phyloP scores from a whole-genome alignment of 805 yeast genomes.

The Nakazawaea sp. region DNA sequence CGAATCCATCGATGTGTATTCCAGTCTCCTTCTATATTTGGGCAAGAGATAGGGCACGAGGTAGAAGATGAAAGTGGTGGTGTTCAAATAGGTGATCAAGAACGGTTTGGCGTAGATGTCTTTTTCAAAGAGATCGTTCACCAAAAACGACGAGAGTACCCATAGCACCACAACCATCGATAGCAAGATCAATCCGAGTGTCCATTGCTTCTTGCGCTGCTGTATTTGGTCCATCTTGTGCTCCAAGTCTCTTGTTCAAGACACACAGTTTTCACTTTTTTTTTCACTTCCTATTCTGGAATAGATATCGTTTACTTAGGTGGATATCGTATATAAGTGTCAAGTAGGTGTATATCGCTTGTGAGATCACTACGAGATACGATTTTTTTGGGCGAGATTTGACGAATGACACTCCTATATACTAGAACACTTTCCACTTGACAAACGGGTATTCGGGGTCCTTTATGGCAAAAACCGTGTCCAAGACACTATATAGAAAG shows the following conservation, averaged over 20 bases:
- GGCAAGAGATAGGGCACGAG: slow-evolving; percentile 46
- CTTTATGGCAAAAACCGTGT: slow-evolving; percentile 37
- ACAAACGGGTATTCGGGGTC: slow-evolving; percentile 43
- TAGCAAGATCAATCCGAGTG: slow-evolving; percentile 67
- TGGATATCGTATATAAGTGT: no score
- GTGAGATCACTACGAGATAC: no score
- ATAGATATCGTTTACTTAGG: no score
- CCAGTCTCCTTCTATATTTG: not conserved
- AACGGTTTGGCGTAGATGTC: slow-evolving; percentile 81
- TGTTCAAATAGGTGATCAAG: slow-evolving; percentile 85
- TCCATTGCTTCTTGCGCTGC: slow-evolving; percentile 42
- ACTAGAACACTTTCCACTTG: slow-evolving; percentile 15
- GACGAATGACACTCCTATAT: no score
- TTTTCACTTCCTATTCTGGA: no score
- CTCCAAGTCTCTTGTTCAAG: no score
- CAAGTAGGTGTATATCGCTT: no score
- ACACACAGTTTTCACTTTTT: no score
- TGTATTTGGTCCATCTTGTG: no score
- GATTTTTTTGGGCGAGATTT: no score
- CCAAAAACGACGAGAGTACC: slow-evolving; percentile 85
- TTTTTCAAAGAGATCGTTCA: slow-evolving; percentile 68
- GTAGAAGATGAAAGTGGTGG: slow-evolving; percentile 77
- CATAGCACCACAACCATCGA: slow-evolving; percentile 76
- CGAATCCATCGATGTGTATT: slow-evolving; percentile 15
- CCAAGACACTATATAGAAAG: slow-evolving; percentile 30